A percentile compares a stretch with the other conserved stretches of the same genome.
phyloP scores from a whole-genome alignment of 1,139 yeast genomes.

The Petasospora rhodanensis region DNA sequence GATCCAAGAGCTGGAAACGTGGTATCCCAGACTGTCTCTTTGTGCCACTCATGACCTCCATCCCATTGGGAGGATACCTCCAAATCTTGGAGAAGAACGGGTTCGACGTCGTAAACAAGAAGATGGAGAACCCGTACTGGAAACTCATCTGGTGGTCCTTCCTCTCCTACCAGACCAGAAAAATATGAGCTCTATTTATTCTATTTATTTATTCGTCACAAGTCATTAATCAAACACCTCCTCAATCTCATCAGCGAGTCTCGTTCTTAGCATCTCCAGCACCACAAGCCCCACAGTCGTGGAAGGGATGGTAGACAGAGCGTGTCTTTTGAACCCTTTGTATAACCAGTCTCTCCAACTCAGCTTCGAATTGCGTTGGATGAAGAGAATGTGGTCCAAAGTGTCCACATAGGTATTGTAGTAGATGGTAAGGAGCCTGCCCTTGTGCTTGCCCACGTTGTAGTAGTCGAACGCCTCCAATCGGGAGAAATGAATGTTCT shows the following conservation, averaged over 20 bases:
- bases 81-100: conserved; percentile 56
- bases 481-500: conserved; percentile 72
- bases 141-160: conserved; percentile 65
- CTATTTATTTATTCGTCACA: conserved; percentile 2
- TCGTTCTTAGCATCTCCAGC: conserved; percentile 73
- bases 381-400: conserved; percentile 49
- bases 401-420: conserved; percentile 75
- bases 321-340: conserved; percentile 70
- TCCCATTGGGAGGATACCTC: conserved; percentile 63
- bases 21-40: conserved; percentile 62
- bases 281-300: conserved; percentile 82
- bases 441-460: conserved; percentile 32
- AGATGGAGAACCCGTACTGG: conserved; percentile 60
- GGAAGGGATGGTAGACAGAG: conserved; percentile 77
- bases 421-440: conserved; percentile 30
- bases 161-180: conserved; percentile 44
- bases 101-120: conserved; percentile 54
- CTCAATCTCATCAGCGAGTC: conserved; percentile 24
- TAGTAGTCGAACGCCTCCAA: conserved; percentile 75
- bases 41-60: conserved; percentile 61
- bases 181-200: conserved; percentile 28
- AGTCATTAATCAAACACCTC: conserved; percentile 1
- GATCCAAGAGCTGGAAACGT: conserved; percentile 38
- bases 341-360: conserved; percentile 68
- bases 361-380: conserved; percentile 49